Percentiles rank a stretch among this genome's conserved stretches.
These are phyloP conservation scores for Suillus placidus DNA, from an alignment of 768 basidiomycete species.

Conservation along the genomic window DNA sequence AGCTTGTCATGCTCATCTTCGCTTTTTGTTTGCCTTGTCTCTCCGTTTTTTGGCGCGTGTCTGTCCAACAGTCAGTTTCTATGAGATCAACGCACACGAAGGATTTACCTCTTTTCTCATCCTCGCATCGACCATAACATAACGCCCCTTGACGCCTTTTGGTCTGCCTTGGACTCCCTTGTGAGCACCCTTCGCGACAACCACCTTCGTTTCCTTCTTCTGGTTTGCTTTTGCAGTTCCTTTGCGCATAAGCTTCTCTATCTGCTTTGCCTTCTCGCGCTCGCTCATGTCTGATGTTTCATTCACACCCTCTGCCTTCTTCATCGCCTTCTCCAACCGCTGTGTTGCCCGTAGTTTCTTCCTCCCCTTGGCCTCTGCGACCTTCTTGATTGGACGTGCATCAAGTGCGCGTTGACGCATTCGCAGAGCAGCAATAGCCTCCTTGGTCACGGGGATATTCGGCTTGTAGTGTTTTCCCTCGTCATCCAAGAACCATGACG, in stretches of 20 bases:
- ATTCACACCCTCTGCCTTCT: constrained; percentile 94
- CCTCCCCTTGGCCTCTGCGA: constrained; percentile 96
- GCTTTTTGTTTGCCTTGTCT: constrained; percentile 73
- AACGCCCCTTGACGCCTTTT: constrained; percentile 94
- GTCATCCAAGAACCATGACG: constrained; percentile 97
- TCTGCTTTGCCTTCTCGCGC: constrained; percentile 90
- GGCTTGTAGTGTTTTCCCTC: constrained; percentile 91
- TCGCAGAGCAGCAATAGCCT: constrained; percentile 82
- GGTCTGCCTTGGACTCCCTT: constrained; percentile 91
- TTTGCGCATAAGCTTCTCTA: constrained; percentile 89
- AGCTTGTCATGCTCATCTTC: constrained; percentile 35
- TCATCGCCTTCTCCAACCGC: constrained; percentile 87
- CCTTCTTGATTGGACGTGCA: constrained; percentile 97
- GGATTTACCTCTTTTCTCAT: constrained; percentile 85
- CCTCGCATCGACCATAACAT: constrained; percentile 90
- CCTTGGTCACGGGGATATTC: constrained; percentile 96
- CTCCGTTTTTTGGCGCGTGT: constrained; percentile 80
- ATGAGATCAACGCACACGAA: not conserved
- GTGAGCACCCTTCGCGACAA: constrained; percentile 91
- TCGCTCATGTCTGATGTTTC: constrained; percentile 90
- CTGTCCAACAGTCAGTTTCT: constrained; percentile 41
- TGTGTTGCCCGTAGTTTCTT: constrained; percentile 91
- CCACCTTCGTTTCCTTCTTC: constrained; percentile 78
- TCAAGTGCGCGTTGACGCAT: constrained; percentile 93
- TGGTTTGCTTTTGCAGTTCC: constrained; percentile 67